These are phyloP conservation scores for Ploettnerulaceae sp. DNA, from an alignment of 2,329 filamentous ascomycete genomes.

Conservation along the genomic window DNA sequence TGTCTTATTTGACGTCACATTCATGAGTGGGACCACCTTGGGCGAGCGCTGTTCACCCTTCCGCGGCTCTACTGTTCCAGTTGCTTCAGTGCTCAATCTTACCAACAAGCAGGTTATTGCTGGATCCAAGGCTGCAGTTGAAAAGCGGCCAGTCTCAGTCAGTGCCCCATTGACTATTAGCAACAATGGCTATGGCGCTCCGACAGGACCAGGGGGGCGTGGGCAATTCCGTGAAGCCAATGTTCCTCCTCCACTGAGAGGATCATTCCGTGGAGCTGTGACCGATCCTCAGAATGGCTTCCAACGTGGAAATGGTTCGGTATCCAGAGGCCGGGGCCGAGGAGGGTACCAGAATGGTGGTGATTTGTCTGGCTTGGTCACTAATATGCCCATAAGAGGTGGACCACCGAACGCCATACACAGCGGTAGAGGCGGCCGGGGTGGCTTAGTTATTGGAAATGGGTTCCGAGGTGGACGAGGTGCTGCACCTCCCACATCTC, in stretches of 20 bases:
- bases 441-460: slow-evolving; percentile 15
- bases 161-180: slow-evolving; percentile 49
- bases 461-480: slow-evolving; percentile 25
- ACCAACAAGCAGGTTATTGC: slow-evolving; percentile 76
- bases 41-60: slow-evolving; percentile 88
- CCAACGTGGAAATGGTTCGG: slow-evolving; percentile 38
- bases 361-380: slow-evolving; percentile 18
- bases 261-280: slow-evolving; percentile 53
- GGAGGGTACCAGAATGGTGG: slow-evolving; percentile 31
- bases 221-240: slow-evolving; percentile 57
- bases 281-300: slow-evolving; percentile 42
- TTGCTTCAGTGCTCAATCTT: slow-evolving; percentile 84
- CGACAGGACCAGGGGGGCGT: slow-evolving; percentile 48
- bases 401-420: slow-evolving; percentile 12
- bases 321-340: slow-evolving; percentile 30
- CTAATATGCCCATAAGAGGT: slow-evolving; percentile 2
- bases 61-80: slow-evolving; percentile 85
- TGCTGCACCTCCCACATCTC: slow-evolving; percentile 17
- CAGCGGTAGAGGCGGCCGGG: slow-evolving; percentile 23
- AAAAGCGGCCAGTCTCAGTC: slow-evolving; percentile 46
- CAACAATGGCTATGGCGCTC: slow-evolving; percentile 46
- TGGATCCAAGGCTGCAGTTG: slow-evolving; percentile 53
- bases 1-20: slow-evolving; percentile 87
- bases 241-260: slow-evolving; percentile 50
- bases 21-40: slow-evolving; percentile 95